phyloP scores from a whole-genome alignment of 164 flowering plant species.

The Vitis labrusca region DNA sequence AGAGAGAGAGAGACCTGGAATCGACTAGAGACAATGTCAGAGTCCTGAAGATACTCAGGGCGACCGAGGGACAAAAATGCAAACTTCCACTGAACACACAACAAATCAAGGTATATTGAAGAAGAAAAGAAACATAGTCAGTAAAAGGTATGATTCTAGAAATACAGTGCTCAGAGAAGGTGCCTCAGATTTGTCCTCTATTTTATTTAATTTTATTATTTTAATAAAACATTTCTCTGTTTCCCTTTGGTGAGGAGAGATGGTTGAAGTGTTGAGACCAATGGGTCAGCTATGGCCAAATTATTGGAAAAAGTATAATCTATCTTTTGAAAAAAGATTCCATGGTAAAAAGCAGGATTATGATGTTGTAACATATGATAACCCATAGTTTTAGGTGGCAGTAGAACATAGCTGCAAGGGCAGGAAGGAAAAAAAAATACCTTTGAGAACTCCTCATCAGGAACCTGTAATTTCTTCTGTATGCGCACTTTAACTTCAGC shows the following conservation, averaged over 20 bases:
- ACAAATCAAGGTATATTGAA: neutral
- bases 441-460: conserved; percentile 67
- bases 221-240: no score
- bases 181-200: no score
- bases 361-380: no score
- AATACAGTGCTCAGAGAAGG: neutral
- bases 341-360: no score
- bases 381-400: no score
- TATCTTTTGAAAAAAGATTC: no score
- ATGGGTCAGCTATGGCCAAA: no score
- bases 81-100: conserved; percentile 72
- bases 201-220: no score
- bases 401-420: no score
- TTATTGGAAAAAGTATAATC: no score
- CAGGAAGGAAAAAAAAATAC: conserved; percentile 16
- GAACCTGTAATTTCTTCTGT: conserved; percentile 72
- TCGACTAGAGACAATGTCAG: conserved; percentile 63
- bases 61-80: conserved; percentile 79
- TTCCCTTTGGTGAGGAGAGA: no score
- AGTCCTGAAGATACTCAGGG: conserved; percentile 80
- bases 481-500: conserved; percentile 67
- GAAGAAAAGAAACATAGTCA: neutral
- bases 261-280: no score
- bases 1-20: conserved; percentile 55
- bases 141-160: neutral